These are phyloP conservation scores for Gautieria morchelliformis DNA, from an alignment of 768 basidiomycete species.

Conservation along the genomic window DNA sequence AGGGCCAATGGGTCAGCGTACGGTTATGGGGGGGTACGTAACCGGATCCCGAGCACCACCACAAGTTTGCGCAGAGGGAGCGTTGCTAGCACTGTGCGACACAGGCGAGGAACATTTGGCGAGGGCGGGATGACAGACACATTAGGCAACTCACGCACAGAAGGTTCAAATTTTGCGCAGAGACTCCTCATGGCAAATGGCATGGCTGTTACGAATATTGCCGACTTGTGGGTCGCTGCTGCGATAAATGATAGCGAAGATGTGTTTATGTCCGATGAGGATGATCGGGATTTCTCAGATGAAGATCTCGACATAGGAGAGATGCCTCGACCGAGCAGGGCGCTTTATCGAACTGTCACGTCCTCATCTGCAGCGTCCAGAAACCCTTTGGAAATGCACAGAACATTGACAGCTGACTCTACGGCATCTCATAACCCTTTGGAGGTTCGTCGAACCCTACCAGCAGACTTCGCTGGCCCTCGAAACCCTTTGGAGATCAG, in stretches of 20 bases:
- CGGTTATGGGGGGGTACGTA: slow-evolving; percentile 54
- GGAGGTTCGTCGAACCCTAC: background rate
- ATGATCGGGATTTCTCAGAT: slow-evolving; percentile 25
- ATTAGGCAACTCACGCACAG: background rate
- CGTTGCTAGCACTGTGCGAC: slow-evolving; percentile 37
- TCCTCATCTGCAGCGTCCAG: background rate
- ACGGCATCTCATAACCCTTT: background rate
- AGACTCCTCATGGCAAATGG: slow-evolving; percentile 88
- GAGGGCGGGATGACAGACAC: slow-evolving; percentile 23
- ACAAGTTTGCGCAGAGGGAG: slow-evolving; percentile 41
- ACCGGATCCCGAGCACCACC: slow-evolving; percentile 42
- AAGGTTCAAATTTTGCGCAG: slow-evolving; percentile 75
- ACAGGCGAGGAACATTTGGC: slow-evolving; percentile 35
- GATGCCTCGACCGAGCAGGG: background rate
- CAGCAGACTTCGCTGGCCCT: background rate
- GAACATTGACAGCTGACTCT: background rate
- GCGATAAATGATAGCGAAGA: slow-evolving; percentile 94
- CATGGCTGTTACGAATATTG: slow-evolving; percentile 87
- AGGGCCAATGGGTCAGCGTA: slow-evolving; percentile 70
- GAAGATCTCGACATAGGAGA: slow-evolving; percentile 24
- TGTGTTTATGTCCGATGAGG: slow-evolving; percentile 54
- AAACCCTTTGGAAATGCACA: slow-evolving; percentile 1
- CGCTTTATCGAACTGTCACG: background rate
- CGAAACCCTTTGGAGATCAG: background rate
- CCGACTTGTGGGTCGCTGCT: slow-evolving; percentile 95